These are phyloP conservation scores for Candida dendrica DNA, from an alignment of 805 yeast species.

Conservation along the genomic window DNA sequence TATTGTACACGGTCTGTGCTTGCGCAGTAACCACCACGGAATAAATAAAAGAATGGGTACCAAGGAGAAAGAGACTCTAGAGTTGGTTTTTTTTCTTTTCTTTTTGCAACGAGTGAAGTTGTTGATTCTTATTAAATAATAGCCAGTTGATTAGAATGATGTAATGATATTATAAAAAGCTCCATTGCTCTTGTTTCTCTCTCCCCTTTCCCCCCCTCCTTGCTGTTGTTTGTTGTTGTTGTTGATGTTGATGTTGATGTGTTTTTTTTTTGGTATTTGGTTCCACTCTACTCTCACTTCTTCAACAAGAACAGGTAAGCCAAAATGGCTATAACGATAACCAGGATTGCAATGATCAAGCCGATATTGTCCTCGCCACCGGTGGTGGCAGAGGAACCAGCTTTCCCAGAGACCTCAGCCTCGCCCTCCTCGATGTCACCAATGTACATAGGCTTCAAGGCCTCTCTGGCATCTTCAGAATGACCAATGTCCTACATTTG, in stretches of 20 bases:
- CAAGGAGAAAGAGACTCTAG: too few relatives aligned
- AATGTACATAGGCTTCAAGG: slow-evolving; percentile 57
- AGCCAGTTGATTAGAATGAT: too few relatives aligned
- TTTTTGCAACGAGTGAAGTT: too few relatives aligned
- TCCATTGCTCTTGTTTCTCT: too few relatives aligned
- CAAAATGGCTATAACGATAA: neutral
- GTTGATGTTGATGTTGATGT: too few relatives aligned
- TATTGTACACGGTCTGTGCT: neutral
- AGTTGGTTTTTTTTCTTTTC: too few relatives aligned
- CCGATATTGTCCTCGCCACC: slow-evolving; percentile 21
- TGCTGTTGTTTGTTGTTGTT: neutral
- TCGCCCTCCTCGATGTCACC: slow-evolving; percentile 59
- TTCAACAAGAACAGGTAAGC: neutral
- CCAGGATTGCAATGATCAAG: slow-evolving; percentile 3
- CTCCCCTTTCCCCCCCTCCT: too few relatives aligned
- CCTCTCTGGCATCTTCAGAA: slow-evolving; percentile 89
- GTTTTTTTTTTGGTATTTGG: neutral
- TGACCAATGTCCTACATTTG: slow-evolving; percentile 77
- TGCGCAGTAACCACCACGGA: neutral
- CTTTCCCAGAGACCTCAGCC: slow-evolving; percentile 1
- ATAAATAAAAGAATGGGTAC: neutral
- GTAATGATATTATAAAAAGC: too few relatives aligned
- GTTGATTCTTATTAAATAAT: too few relatives aligned
- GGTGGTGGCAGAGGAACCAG: slow-evolving; percentile 12
- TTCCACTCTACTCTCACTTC: neutral